phyloP scores from a whole-genome alignment of 1,139 yeast species.

The Yamadazyma diddensiae region DNA sequence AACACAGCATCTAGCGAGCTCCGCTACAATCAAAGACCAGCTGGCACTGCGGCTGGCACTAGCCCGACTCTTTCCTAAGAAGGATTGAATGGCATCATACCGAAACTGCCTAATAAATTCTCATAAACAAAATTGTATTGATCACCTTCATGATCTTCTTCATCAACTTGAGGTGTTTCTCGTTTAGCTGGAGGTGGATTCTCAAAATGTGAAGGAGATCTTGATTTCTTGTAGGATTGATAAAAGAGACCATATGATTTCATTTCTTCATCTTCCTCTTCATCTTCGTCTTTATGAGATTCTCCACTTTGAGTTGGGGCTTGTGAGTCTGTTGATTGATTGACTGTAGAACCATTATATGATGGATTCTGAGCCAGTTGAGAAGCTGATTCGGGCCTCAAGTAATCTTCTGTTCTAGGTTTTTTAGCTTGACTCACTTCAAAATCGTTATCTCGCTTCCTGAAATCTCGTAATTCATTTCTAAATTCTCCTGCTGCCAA shows the following conservation, averaged over 20 bases:
- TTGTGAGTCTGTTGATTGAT: slow-evolving; percentile 11
- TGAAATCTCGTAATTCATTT: too few relatives aligned
- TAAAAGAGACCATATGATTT: slow-evolving; percentile 9
- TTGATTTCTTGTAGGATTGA: slow-evolving; percentile 7
- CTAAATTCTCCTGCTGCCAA: slow-evolving; percentile 35
- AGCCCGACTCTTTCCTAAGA: not conserved
- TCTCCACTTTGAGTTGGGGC: not conserved
- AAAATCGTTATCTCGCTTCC: slow-evolving; percentile 10
- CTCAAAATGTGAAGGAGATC: slow-evolving; percentile 9
- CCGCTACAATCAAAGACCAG: too few relatives aligned
- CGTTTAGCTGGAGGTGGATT: slow-evolving; percentile 3
- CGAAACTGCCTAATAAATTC: slow-evolving; percentile 16
- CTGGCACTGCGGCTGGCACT: too few relatives aligned
- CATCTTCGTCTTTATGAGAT: slow-evolving; percentile 5
- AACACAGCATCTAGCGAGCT: too few relatives aligned
- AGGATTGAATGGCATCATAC: slow-evolving; percentile 19
- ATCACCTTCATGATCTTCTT: slow-evolving; percentile 9
- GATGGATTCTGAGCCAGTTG: not conserved
- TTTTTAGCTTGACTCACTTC: slow-evolving; percentile 5
- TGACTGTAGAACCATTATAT: slow-evolving; percentile 21
- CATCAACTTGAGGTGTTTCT: slow-evolving; percentile 1
- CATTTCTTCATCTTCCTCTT: slow-evolving; percentile 9
- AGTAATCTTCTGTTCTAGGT: slow-evolving; percentile 26
- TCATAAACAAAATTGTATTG: slow-evolving; percentile 15
- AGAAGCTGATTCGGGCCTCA: slow-evolving; percentile 47